Base-by-base conservation (phyloP, 208 protist genomes). In the Porcisia deanei region DNA sequence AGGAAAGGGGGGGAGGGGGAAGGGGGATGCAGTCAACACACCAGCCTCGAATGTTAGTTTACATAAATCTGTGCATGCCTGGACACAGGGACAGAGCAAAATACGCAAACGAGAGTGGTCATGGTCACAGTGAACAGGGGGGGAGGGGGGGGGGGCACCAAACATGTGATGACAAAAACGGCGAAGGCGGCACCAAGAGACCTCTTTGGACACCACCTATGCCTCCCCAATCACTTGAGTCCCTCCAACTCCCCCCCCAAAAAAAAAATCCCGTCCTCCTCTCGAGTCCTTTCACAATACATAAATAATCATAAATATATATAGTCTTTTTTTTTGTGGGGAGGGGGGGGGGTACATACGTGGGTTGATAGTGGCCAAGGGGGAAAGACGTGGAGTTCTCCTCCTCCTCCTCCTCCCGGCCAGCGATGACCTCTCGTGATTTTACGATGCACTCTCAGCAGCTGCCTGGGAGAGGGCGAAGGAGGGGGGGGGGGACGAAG, bases 61-160 rank as follows among this genome's bases (percentile, higher is more conserved):
- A 25, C 61, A 67, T 49, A 49, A 14, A 49, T 25, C 39, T 49
- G 3, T 25, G 39, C 7, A 67, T 30, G 61, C 61, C 9, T 67
- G 61, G 57, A 30, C 30, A 64, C 37, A 12, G 59, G 2, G 25
- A 34, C 61, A 67, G 67, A 71, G 67, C 9, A n/a, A 71, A 53
- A 54, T 12, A 71, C 8, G 30, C 20, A 58, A 43, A 49, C 41
- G 67, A 12, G n/a, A 69, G 47, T 53, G 14, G 12, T 30, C 25
- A 4, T 39, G 25, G 58, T 25, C 9, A 18, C 22, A 25, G 12
- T 25, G 52, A 18, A 54, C 30, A 54, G 0, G 22, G 20, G 22
- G 25, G 54, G 25, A 25, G 60, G n/a, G n/a, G 63, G 5, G 41
- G 8, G 14, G 47, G 63, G 41, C 41, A 47, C 3, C 37, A 30